Base-by-base conservation (phyloP, 306 rosid genomes). In the Cicer bijugum region DNA sequence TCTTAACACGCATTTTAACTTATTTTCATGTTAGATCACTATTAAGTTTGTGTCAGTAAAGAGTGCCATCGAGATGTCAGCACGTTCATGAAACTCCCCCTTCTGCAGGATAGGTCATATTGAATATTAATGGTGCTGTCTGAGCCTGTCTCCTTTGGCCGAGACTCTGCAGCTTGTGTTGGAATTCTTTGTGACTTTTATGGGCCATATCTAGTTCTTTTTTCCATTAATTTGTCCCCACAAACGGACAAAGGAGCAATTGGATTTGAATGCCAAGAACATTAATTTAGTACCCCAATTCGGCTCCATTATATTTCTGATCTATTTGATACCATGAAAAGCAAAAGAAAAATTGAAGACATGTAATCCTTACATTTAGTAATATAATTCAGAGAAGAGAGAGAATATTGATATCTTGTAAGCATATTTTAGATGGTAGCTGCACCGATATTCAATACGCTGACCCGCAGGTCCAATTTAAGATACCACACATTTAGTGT, bases 231-330 rank as follows among this genome's bases (percentile, higher is more conserved):
- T 50, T 50, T 51, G 57, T 51, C 23, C 20, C 23, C 20, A 51
- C 57, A 47, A 47, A 47, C 52, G n/a, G 52, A 47, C 52, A 50
- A 14, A 51, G 16, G 57, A 51, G 17, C 56, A 51, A 14, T 51
- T 51, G 20, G 16, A 50, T 14, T 51, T 51, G 16, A 52, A 52
- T 17, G 28, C 59, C 59, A 52, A 0, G 4, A 15, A 46, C 15
- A 46, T 48, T n/a, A 6, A 48, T n/a, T 48, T 16, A 6, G 19
- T 12, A 19, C 14, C 55, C 55, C 14, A 11, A 46, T 46, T 11
- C 12, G 12, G 12, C 16, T n/a, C 16, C 55, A 12, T 48, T 48
- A 12, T n/a, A 48, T n/a, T 12, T 48, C 55, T 1, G n/a, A 1
- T 48, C 17, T 48, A 6, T 12, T 6, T 48, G 55, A 48, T 48